Base-by-base conservation (phyloP, 768 basidiomycete species). In the Podaxis pistillaris region DNA sequence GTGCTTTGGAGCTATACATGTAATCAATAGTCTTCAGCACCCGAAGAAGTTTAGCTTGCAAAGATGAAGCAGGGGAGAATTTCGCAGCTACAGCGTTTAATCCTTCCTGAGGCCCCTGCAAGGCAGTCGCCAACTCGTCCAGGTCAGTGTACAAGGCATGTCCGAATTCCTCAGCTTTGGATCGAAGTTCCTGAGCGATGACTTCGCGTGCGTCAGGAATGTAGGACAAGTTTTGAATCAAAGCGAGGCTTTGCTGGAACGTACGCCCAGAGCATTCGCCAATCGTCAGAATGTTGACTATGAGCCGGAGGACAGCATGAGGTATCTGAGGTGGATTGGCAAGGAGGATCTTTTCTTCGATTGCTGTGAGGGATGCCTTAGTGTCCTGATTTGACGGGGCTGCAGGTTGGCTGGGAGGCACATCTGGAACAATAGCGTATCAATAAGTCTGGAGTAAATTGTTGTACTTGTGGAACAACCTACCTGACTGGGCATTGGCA, bases 11-110 rank as follows among this genome's bases (percentile, higher is more conserved):
- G 1, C 89, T 88, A 74, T 91, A 94, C 87, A 97, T 96, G 73
- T 96, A 96, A 72, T 98, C 97, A 70, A 99, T 91, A 9, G 96
- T 97, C 78, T 98, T 99, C 66, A 99, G 80, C 13, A 99, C 90
- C 12, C 97, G 84, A 6, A 99, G 81, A 4, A 99, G 84, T 75
- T 97, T 97, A n/a, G 97, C 95, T 78, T 99, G 97, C 47, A 88
- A 86, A 0, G 96, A 96, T 1, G 96, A 96, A 1, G 96, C 89
- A 1, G 94, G 87, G 0, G 96, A 96, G 78, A 99, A 98, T 68
- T 90, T 93, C 50, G 90, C 85, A 6, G 96, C 88, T 5, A 92
- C 86, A 3, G 88, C 82, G 49, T 85, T 86, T 15, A 88, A 79
- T 58, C 87, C 87, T 22, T 78, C 81, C 53, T 81, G 75, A 12